A percentile compares a stretch with the other conserved stretches of the same genome.
Conservation (phyloP, 2,329 filamentous ascomycete genomes). For the Lasiodiplodia hormozganensis region DNA sequence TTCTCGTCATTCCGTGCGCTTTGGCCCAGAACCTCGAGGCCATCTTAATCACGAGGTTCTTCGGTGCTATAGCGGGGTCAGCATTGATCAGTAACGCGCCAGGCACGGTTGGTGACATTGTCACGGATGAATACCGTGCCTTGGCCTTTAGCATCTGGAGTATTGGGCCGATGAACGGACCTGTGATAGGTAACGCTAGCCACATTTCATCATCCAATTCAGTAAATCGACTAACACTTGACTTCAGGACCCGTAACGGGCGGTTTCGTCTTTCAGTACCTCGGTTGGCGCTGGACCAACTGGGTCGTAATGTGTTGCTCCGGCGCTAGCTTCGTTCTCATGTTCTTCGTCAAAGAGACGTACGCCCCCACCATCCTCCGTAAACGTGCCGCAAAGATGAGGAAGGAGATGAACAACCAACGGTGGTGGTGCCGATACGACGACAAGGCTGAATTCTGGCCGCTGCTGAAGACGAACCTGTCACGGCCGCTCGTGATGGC, state of each 20-base stretch:
- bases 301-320: constrained; percentile 83
- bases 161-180: constrained; percentile 61
- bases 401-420: constrained; percentile 73
- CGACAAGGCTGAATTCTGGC: constrained; percentile 65
- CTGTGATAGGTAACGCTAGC: constrained; percentile 17
- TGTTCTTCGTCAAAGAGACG: constrained; percentile 67
- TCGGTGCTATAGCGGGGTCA: constrained; percentile 67
- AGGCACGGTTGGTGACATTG: constrained; percentile 71
- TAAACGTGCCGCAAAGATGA: constrained; percentile 66
- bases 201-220: too few relatives aligned
- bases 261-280: constrained; percentile 58
- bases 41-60: constrained; percentile 52
- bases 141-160: constrained; percentile 84
- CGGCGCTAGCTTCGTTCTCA: constrained; percentile 5
- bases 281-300: constrained; percentile 73
- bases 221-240: constrained; percentile 42
- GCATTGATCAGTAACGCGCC: constrained; percentile 76
- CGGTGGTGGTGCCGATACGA: constrained; percentile 85
- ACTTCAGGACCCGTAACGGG: constrained; percentile 63
- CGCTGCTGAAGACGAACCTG: constrained; percentile 76
- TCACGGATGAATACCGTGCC: constrained; percentile 79
- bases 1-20: constrained; percentile 58
- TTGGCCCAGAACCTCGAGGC: constrained; percentile 51
- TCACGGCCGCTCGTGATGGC: constrained; percentile 79
- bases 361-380: constrained; percentile 76